Base-by-base conservation (phyloP, 495 filamentous ascomycete genomes). In the Tuber umbilicatum region DNA sequence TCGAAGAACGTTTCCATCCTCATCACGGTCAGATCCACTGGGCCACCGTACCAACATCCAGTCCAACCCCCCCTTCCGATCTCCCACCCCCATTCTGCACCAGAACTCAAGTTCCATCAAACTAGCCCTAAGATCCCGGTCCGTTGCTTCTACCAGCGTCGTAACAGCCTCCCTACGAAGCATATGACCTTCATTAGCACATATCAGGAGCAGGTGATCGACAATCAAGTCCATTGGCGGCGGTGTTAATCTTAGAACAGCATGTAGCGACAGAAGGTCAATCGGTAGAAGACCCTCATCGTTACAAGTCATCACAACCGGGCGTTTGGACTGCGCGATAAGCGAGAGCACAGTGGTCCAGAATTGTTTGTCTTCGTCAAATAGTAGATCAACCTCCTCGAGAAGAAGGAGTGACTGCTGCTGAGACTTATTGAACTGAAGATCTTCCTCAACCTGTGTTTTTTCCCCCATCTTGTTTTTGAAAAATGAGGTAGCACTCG, bases 71-170 rank as follows among this genome's bases (percentile, higher is more conserved):
- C 92, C 91, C 81, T 92, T 92, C 21, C 89, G 86, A 79, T 96
- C 94, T n/a, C 96, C 96, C 39, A 98, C 89, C 0, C 89, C 94
- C 83, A 98, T 93, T 83, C 97, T 95, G 80, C 96, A 98, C 93
- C 93, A 97, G 83, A 95, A 97, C 76, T 97, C 89, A 17, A 99
- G 86, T 70, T 99, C 93, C 75, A 88, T 91, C n/a, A 98, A 89
- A 0, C 90, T 89, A 40, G 89, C 92, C 35, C 96, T 89, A 31
- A 99, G 85, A 81, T 98, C 95, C 67, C 86, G 83, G 2, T 86
- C 79, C 39, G 90, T 89, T 1, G 89, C 87, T 68, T 86, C 83
- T 79, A 93, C 97, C 4, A 99, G 87, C 50, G 86, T 84, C 73
- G 86, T 85, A 3, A 95, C 86, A 0, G 92, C 89, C 10, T 89